A percentile compares a stretch with the other conserved stretches of the same genome.
Evolutionary conservation across 495 filamentous ascomycete species (phyloP).

Genomic region (Trypethelium eluteriae): DNA sequence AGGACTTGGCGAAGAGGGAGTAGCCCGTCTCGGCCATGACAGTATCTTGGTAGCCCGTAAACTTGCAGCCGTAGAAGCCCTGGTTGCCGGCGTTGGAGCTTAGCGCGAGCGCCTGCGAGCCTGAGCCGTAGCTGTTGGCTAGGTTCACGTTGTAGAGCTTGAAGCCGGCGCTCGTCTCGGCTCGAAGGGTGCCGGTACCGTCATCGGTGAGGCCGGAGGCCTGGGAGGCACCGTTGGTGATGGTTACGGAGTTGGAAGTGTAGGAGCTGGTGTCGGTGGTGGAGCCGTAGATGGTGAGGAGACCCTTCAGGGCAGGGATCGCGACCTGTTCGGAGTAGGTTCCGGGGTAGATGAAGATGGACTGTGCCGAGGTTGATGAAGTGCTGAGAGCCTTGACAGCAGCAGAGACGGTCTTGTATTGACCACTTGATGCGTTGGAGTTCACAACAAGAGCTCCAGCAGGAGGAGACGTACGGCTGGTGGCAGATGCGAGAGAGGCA

Average conservation of each 20-base stretch:
- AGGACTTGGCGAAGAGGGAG: constrained; percentile 49
- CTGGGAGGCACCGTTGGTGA: constrained; percentile 42
- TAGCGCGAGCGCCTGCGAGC: constrained; percentile 53
- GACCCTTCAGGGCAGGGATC: constrained; percentile 23
- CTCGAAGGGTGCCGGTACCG: constrained; percentile 46
- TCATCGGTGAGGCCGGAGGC: constrained; percentile 39
- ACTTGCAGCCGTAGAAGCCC: constrained; percentile 52
- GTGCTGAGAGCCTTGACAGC: constrained; percentile 51
- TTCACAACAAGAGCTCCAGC: constrained; percentile 45
- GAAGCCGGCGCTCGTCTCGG: constrained; percentile 41
- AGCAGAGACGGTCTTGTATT: constrained; percentile 45
- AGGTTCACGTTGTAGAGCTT: constrained; percentile 59
- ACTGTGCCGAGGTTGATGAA: constrained; percentile 43
- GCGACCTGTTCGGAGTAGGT: constrained; percentile 37
- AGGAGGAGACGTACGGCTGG: constrained; percentile 44
- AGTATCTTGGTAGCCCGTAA: constrained; percentile 58
- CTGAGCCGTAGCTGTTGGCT: constrained; percentile 47
- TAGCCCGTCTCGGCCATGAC: constrained; percentile 50
- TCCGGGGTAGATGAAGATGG: constrained; percentile 53
- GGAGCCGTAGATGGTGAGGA: constrained; percentile 53
- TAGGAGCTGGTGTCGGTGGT: constrained; percentile 52
- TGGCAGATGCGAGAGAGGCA: constrained; percentile 33
- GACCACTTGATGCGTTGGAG: constrained; percentile 33
- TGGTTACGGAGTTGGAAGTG: constrained; percentile 50
- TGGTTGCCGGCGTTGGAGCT: constrained; percentile 45